These are phyloP conservation scores for Thalia dealbata DNA, from an alignment of 176 grass and related monocot species.

Conservation along the genomic window DNA sequence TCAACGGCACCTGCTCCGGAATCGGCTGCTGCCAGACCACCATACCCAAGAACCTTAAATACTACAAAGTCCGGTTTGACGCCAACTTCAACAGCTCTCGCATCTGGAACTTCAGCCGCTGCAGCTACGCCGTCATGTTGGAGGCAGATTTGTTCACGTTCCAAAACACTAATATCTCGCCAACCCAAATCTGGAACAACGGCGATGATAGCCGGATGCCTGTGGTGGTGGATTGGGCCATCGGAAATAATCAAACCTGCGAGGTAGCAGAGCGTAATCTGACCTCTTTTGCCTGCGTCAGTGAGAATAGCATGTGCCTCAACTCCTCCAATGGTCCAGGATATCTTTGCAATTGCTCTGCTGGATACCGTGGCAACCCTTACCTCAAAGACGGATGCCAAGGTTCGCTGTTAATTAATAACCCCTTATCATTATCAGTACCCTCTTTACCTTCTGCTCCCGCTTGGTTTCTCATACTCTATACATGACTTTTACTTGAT, in stretches of 20 bases:
- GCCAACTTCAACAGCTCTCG: not conserved
- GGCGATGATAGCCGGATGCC: not conserved
- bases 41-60: not conserved
- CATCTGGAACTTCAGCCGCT: not conserved
- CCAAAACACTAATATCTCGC: not conserved
- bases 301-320: not conserved
- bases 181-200: not conserved
- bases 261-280: too few relatives aligned
- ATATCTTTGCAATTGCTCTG: too few relatives aligned
- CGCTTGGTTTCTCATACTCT: too few relatives aligned
- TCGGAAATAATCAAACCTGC: not conserved
- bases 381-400: not conserved
- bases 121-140: constrained; percentile 23
- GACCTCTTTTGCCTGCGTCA: not conserved
- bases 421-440: too few relatives aligned
- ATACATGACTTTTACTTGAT: too few relatives aligned
- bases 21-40: constrained; percentile 21
- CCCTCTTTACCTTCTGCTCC: too few relatives aligned
- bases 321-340: not conserved
- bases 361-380: not conserved
- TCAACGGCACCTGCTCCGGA: constrained; percentile 20
- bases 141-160: constrained; percentile 5
- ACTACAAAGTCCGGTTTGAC: not conserved
- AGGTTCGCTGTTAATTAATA: too few relatives aligned
- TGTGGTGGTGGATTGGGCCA: constrained; percentile 26